Percentiles rank a stretch among this genome's conserved stretches.
Conservation (phyloP, 768 basidiomycete species). For the Macrolepiota fuliginosa region DNA sequence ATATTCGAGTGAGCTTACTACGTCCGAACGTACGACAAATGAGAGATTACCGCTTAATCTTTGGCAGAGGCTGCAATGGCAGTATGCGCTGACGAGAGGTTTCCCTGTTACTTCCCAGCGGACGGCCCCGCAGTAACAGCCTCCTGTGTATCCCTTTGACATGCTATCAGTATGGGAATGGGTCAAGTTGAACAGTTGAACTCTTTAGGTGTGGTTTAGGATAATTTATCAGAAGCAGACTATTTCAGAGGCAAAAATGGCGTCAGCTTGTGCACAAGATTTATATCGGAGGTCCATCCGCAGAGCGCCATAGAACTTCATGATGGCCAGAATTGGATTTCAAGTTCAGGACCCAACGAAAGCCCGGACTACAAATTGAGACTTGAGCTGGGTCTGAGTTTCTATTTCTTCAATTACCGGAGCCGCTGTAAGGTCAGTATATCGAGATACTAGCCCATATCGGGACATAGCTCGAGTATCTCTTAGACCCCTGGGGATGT, state of each 20-base stretch:
- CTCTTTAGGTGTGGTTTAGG: background rate
- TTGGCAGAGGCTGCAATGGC: constrained; percentile 73
- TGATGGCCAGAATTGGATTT: too few relatives aligned
- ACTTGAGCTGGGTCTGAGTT: too few relatives aligned
- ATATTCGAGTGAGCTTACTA: background rate
- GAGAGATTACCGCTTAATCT: constrained; percentile 44
- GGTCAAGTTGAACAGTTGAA: background rate
- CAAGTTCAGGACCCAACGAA: too few relatives aligned
- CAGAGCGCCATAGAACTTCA: too few relatives aligned
- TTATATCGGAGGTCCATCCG: background rate
- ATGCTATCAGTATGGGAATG: background rate
- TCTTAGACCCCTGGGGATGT: too few relatives aligned
- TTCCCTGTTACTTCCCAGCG: constrained; percentile 45
- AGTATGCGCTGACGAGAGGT: constrained; percentile 59
- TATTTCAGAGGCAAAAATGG: background rate
- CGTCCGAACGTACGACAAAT: background rate
- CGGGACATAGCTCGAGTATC: too few relatives aligned
- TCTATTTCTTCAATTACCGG: too few relatives aligned
- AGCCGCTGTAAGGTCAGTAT: too few relatives aligned
- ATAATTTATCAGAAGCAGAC: background rate
- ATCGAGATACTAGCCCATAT: too few relatives aligned
- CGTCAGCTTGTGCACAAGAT: background rate
- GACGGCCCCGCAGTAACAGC: constrained; percentile 58
- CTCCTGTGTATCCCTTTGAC: constrained; percentile 36
- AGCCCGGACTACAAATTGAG: too few relatives aligned